Base-by-base conservation (phyloP, 345 rosid genomes). In the Sisymbrium irio region DNA sequence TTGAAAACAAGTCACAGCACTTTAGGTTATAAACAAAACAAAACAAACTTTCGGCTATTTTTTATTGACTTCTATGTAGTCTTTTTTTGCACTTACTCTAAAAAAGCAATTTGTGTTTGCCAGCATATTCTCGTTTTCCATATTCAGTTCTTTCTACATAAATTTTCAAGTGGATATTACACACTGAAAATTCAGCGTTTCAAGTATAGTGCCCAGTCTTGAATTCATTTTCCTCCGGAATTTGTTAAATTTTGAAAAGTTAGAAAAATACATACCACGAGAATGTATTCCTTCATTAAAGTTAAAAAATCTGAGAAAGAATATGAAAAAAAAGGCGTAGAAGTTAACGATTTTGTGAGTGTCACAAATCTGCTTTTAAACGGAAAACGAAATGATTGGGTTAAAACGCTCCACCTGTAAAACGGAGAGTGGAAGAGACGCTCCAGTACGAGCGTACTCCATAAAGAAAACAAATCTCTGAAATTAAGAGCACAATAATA, bases 391-490 rank as follows among this genome's bases (percentile, higher is more conserved):
- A 76, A 69, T 76, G 79, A 76, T 76, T 71, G 77, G 72, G 63
- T 65, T 39, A 59, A 71, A 77, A 42, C 56, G 49, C 19, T 65
- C 73, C 77, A 77, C 77, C 77, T 77, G 73, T 58, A 8, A 63
- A 62, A 46, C 30, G 1, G 80, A 80, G 81, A 74, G 89, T 81
- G 85, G 30, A 7, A n/a, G 6, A 49, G 65, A 86, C 88, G 89
- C 88, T 77, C 84, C 71, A 12, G 73, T 67, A 69, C 70, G 28
- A 71, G 65, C 65, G 72, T 70, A 59, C 71, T 44, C 18, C 22
- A 13, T 66, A 45, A 57, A 58, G 1, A 65, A 45, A 74, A 46
- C 63, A 66, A 40, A 46, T 39, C 78, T 74, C 72, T 55, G 49
- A 41, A 77, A 10, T 35, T 65, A 49, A 60, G 39, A 32, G 17